Evolutionary conservation across 2,329 filamentous ascomycete genomes (phyloP).

Genomic region (Pleomassaria siparia): DNA sequence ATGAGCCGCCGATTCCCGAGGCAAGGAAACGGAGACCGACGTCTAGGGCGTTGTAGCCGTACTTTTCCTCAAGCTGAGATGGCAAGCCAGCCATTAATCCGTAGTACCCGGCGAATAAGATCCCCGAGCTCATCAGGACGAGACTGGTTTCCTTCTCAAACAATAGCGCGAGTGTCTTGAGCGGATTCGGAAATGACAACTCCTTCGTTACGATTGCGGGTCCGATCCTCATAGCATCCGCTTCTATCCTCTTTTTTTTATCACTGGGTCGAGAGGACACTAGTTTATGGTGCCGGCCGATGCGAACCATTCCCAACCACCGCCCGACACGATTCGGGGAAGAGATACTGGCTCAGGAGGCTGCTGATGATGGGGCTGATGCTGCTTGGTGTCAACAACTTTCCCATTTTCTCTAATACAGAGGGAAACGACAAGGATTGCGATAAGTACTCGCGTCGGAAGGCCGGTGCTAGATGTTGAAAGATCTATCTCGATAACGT

Average conservation of each 20-base stretch:
- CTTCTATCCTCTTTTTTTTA: slow-evolving; percentile 25
- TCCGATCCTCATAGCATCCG: slow-evolving; percentile 8
- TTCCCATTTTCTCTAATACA: neutral
- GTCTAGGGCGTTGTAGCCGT: slow-evolving; percentile 7
- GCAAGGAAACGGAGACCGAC: slow-evolving; percentile 28
- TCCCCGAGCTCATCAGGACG: slow-evolving; percentile 1
- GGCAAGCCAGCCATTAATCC: slow-evolving; percentile 10
- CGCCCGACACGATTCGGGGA: slow-evolving; percentile 41
- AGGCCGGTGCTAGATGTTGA: slow-evolving; percentile 53
- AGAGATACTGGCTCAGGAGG: slow-evolving; percentile 32
- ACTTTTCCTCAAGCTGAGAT: slow-evolving; percentile 8
- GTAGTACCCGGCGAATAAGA: slow-evolving; percentile 41
- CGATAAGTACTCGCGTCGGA: slow-evolving; percentile 41
- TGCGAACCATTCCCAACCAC: slow-evolving; percentile 35
- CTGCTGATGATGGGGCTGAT: slow-evolving; percentile 40
- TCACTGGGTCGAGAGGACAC: slow-evolving; percentile 8
- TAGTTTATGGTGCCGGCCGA: slow-evolving; percentile 8
- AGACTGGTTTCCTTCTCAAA: slow-evolving; percentile 7
- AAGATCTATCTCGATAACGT: slow-evolving; percentile 34
- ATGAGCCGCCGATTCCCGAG: slow-evolving; percentile 45
- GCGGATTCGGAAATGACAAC: slow-evolving; percentile 11
- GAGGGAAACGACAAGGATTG: slow-evolving; percentile 29
- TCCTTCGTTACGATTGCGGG: slow-evolving; percentile 4
- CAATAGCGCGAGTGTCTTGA: slow-evolving; percentile 6
- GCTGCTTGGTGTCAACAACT: slow-evolving; percentile 12